Evolutionary conservation across 495 filamentous ascomycete species (phyloP), one percentile per base, ranked within the genome.

Genomic region (Lophium mytilinum): DNA sequence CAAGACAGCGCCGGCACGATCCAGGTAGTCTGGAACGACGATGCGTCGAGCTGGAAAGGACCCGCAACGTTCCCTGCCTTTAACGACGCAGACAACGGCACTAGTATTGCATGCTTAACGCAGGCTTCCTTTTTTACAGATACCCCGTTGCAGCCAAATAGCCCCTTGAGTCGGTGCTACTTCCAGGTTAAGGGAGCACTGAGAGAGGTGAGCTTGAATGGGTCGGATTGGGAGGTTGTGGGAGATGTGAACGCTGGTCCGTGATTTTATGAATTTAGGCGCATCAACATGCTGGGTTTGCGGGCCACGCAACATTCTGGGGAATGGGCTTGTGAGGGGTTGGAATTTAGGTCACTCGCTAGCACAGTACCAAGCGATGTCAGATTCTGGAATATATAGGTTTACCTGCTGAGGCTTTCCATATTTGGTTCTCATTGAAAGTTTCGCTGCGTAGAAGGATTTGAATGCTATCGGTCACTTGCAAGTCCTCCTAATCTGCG

Each of bases 21-120:
- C 17, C 19, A 51, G 15, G 34, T 51, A 35, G n/a, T 33, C 21
- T 51, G 48, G 48, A 24, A 35, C 4, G 11, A 51, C 48, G 48
- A 51, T 15, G 17, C 17, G 19, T 33, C 48, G 48, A 30, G 48
- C 18, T 51, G 48, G 48, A 33, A 51, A 35, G 48, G 48, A n/a
- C 48, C 48, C 1, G 34, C 21, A 12, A 51, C 48, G 48, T 51
- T 51, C 48, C 19, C 21, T 1, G 48, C 48, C 7, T 51, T 51
- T 4, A 51, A 35, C 19, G 48, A 35, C 24, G 48, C 48, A 33
- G 48, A 51, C 34, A 51, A 51, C 30, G 48, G 48, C 14, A 51
- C 48, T 11, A 35, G 18, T 24, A 51, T 51, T 17, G 48, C 48
- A 12, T 51, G 48, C 24, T 33, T 51, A 8, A 51, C 48, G 17